Conservation (phyloP, 2,329 filamentous ascomycete genomes). For the Emergomyces africanus region DNA sequence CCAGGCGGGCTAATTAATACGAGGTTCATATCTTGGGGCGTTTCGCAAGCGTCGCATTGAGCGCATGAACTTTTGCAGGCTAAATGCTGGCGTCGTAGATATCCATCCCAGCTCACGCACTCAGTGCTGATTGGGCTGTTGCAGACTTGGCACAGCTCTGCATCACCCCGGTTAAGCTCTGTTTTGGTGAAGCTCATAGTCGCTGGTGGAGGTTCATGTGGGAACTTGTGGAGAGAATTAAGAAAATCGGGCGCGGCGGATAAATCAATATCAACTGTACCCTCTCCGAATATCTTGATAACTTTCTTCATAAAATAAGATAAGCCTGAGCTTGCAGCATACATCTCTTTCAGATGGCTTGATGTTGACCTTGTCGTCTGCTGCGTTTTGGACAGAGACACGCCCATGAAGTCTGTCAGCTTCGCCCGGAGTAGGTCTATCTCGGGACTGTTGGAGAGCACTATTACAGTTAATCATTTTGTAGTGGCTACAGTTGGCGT, state of each 20-base stretch:
- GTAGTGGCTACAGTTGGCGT: neutral
- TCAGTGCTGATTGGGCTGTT: neutral
- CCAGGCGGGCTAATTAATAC: neutral
- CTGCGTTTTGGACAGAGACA: neutral
- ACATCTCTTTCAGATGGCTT: neutral
- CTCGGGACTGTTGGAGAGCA: neutral
- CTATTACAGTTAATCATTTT: neutral
- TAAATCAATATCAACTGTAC: neutral
- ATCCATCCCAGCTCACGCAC: neutral
- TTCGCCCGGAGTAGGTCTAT: neutral
- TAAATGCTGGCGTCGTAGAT: neutral
- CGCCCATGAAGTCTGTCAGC: neutral
- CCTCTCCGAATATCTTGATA: neutral
- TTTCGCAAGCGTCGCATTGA: neutral
- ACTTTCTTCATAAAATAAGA: neutral
- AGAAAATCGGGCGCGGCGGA: neutral
- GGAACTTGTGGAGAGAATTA: neutral
- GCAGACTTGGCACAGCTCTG: neutral
- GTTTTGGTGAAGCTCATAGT: neutral
- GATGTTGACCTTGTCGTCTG: neutral
- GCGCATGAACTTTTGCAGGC: neutral
- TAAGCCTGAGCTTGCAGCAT: neutral
- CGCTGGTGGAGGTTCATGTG: neutral
- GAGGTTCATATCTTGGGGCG: neutral
- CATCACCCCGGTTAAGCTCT: neutral